phyloP scores from a whole-genome alignment of 768 basidiomycete species.

The Kwoniella dendrophila region DNA sequence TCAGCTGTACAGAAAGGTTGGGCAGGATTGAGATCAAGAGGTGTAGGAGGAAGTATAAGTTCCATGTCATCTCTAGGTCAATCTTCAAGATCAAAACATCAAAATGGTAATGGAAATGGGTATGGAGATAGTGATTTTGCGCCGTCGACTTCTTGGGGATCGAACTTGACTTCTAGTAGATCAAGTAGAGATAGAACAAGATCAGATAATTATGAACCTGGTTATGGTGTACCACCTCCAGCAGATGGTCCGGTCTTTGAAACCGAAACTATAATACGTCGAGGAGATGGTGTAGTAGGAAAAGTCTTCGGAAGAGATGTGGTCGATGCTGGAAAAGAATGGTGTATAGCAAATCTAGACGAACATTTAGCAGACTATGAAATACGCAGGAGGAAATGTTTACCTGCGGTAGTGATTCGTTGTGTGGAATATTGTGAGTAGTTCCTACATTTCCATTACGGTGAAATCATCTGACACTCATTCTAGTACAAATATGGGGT shows the following conservation, averaged over 20 bases:
- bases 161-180: conserved; percentile 18
- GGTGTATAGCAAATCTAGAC: conserved; percentile 34
- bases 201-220: conserved; percentile 28
- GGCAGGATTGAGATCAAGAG: conserved; percentile 44
- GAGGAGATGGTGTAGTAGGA: conserved; percentile 21
- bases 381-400: conserved; percentile 31
- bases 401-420: conserved; percentile 50
- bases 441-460: too few relatives aligned
- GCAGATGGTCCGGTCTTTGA: conserved; percentile 43
- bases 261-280: conserved; percentile 22
- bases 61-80: conserved; percentile 29
- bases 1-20: conserved; percentile 50
- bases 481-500: conserved; percentile 48
- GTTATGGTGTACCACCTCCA: conserved; percentile 1
- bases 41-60: conserved; percentile 43
- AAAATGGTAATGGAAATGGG: not conserved
- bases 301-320: conserved; percentile 50
- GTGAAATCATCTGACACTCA: conserved; percentile 6
- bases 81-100: too few relatives aligned
- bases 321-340: conserved; percentile 35
- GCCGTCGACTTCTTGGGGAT: conserved; percentile 22
- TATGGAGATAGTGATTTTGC: not conserved
- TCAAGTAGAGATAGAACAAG: conserved; percentile 26
- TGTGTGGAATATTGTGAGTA: conserved; percentile 53
- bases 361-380: conserved; percentile 25